Evolutionary conservation across 2,329 filamentous ascomycete species (phyloP).

Genomic region (Colletotrichum gloeosporioides): DNA sequence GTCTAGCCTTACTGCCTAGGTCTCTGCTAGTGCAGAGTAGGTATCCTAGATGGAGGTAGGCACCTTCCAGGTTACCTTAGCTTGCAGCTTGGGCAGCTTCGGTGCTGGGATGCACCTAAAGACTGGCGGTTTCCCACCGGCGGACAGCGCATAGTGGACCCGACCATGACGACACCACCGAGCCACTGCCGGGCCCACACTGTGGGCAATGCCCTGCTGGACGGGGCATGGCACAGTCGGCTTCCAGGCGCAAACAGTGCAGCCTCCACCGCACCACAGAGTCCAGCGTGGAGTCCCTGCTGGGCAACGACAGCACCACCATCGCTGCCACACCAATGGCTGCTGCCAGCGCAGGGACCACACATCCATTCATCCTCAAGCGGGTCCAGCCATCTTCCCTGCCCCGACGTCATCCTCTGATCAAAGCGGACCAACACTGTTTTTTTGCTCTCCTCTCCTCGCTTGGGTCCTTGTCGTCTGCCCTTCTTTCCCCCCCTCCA

Average conservation of each 20-base stretch:
- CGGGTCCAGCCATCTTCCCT: background rate
- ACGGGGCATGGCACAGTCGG: background rate
- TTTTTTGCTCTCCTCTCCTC: background rate
- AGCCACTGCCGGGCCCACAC: constrained; percentile 14
- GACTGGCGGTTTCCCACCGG: background rate
- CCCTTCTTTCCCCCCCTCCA: background rate
- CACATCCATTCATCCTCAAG: background rate
- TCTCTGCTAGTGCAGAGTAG: no score
- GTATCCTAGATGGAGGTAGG: no score
- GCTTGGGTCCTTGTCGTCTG: background rate
- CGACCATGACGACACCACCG: constrained; percentile 21
- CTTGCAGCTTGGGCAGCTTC: background rate
- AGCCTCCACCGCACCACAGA: background rate
- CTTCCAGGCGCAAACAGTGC: background rate
- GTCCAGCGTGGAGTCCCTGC: background rate
- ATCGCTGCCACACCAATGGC: background rate
- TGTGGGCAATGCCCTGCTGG: background rate
- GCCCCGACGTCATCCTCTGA: constrained; percentile 10
- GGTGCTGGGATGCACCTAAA: background rate
- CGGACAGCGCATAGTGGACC: constrained; percentile 13
- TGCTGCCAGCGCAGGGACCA: constrained; percentile 5
- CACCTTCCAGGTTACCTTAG: background rate
- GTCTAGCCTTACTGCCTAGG: background rate
- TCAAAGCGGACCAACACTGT: background rate
- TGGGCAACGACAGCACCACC: constrained; percentile 6